Evolutionary conservation across 495 filamentous ascomycete species (phyloP).

Genomic region (Friedmanniomyces endolithicus): DNA sequence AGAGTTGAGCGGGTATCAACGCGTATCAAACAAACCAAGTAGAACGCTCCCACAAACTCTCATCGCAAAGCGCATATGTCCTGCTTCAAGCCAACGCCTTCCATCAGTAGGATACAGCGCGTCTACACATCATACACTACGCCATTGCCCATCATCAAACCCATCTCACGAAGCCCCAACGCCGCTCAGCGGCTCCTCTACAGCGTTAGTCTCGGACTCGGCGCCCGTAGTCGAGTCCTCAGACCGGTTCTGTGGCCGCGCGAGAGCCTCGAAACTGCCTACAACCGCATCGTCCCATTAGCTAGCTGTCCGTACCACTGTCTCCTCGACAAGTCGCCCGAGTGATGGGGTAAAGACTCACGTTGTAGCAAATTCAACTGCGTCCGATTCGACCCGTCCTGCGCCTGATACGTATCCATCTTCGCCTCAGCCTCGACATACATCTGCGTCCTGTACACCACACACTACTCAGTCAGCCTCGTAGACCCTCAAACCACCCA

Average conservation of each 20-base stretch:
- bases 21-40: no score
- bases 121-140: neutral
- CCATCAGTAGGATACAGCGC: no score
- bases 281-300: neutral
- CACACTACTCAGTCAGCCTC: neutral
- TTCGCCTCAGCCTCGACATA: constrained; percentile 62
- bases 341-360: no score
- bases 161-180: constrained; percentile 8
- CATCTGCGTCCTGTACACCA: constrained; percentile 44
- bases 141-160: neutral
- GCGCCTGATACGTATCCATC: constrained; percentile 48
- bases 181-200: constrained; percentile 19
- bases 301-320: no score
- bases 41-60: no score
- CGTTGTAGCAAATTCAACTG: constrained; percentile 57
- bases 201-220: constrained; percentile 13
- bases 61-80: no score
- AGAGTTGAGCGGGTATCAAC: neutral
- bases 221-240: neutral
- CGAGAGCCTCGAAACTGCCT: constrained; percentile 19
- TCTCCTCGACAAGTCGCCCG: no score
- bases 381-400: constrained; percentile 47
- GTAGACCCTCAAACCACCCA: neutral
- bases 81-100: neutral
- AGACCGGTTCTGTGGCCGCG: neutral